These are phyloP conservation scores for Ogataea minuta DNA, from an alignment of 805 yeast genomes.

Conservation along the genomic window DNA sequence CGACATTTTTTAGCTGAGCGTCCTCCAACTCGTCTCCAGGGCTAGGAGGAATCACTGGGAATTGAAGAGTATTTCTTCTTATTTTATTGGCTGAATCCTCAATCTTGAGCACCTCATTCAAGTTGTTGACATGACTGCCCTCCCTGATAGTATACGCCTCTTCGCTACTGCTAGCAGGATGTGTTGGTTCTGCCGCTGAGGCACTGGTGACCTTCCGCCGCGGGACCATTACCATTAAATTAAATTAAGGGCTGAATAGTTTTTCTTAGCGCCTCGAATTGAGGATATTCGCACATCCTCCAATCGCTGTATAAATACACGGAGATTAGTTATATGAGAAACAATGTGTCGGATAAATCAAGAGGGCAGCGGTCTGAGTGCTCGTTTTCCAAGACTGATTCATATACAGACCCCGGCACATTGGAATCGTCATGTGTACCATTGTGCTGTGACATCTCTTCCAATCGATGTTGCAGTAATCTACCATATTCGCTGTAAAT, in stretches of 20 bases:
- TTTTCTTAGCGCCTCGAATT: constrained; percentile 10
- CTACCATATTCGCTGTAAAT: no score
- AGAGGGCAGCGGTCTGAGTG: no score
- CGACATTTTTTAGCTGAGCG: constrained; percentile 12
- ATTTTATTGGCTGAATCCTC: constrained; percentile 1
- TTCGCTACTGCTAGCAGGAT: not conserved
- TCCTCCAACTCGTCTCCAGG: constrained; percentile 1
- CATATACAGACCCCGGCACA: no score
- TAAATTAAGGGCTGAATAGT: not conserved
- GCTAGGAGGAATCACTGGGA: constrained; percentile 8
- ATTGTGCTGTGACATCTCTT: no score
- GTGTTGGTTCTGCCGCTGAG: constrained; percentile 6
- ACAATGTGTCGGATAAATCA: not conserved
- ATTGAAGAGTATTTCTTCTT: constrained; percentile 21
- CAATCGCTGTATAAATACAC: not conserved
- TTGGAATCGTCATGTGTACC: no score
- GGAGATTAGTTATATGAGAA: not conserved
- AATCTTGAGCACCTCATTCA: constrained; percentile 1
- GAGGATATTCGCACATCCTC: constrained; percentile 7
- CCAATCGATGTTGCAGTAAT: no score
- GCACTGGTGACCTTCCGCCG: constrained; percentile 13
- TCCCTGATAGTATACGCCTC: constrained; percentile 3
- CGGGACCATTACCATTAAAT: not conserved
- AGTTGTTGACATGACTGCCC: constrained; percentile 10
- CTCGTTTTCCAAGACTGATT: no score